Evolutionary conservation across 2,329 filamentous ascomycete genomes (phyloP), one percentile per base, ranked within the genome.

Genomic region (Penicillium expansum): DNA sequence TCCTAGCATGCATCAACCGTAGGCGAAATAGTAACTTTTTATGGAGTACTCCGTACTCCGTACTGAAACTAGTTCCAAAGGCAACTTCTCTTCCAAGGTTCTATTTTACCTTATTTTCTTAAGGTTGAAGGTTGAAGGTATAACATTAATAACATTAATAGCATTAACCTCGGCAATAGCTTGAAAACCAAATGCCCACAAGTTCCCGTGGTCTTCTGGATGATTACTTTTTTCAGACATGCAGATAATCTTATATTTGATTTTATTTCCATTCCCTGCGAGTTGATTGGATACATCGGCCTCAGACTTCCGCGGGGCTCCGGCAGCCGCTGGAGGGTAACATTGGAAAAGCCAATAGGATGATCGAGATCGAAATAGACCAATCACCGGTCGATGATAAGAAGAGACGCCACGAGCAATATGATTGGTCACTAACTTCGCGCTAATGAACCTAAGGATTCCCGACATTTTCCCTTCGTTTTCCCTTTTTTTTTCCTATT

Each of bases 381-480:
- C 64, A 66, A 66, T 66, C 43, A 61, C 1, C 0, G 0, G 0
- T 2, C 16, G 2, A 16, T 43, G 64, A 66, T 66, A 66, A 65
- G 64, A 43, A 35, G 24, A 20, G 54, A 59, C 64, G 64, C 64
- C 62, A 61, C 62, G 32, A 24, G 1, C 3, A 7, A 4, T n/a
- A 4, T 63, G 48, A 60, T 63, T 65, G 63, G 61, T 32, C 37
- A 37, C 8, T 41, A 48, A 35, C 16, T 3, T 4, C 1, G 14
- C 48, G 24, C 61, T 64, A 63, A 48, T 50, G 41, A 63, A 63
- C 52, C 44, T 55, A 57, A 22, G 48, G 13, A 50, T n/a, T n/a
- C 3, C 43, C 20, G 50, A 52, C 24, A n/a, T 16, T 41, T 22
- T 42, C 14, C 33, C 37, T 33, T 39, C 39, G 24, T 22, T 18